Base-by-base conservation (phyloP, 2,329 filamentous ascomycete species). In the Sporothrix curviconia region DNA sequence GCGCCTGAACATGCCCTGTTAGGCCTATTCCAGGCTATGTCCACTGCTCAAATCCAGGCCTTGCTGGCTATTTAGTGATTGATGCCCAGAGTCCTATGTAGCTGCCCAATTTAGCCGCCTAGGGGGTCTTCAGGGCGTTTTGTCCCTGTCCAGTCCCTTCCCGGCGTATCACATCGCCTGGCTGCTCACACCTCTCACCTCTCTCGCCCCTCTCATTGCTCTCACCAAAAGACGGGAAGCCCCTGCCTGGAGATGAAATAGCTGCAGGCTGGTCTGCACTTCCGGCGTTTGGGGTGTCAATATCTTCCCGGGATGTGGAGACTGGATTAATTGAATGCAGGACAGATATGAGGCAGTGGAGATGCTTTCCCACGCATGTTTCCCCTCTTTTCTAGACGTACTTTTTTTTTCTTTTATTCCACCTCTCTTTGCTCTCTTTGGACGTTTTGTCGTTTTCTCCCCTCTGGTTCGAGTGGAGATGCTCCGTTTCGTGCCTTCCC, bases 61-160 rank as follows among this genome's bases (percentile, higher is more conserved):
- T n/a, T n/a, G n/a, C n/a, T n/a, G n/a, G n/a, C n/a, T n/a, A n/a
- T n/a, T n/a, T n/a, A n/a, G n/a, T n/a, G n/a, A n/a, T n/a, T n/a
- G n/a, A n/a, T n/a, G n/a, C n/a, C n/a, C n/a, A n/a, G n/a, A n/a
- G n/a, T 25, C 3, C 15, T n/a, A n/a, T n/a, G n/a, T n/a, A n/a
- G n/a, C 15, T 44, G 37, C 50, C 17, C 32, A 7, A 7, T 58
- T 58, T 58, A 58, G 36, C 50, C 56, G 56, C 56, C 15, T 34
- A 54, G 49, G 49, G 39, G 49, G 34, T n/a, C n/a, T n/a, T n/a
- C n/a, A n/a, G n/a, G n/a, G n/a, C n/a, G n/a, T n/a, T 24, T n/a
- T 3, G 6, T 28, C 30, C 17, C 46, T 17, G 24, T 36, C n/a
- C n/a, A n/a, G n/a, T n/a, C n/a, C n/a, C n/a, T n/a, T n/a, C n/a